These are phyloP conservation scores for Actinomortierella ambigua DNA, from an alignment of 371 early-diverging fungal genomes.

Conservation along the genomic window DNA sequence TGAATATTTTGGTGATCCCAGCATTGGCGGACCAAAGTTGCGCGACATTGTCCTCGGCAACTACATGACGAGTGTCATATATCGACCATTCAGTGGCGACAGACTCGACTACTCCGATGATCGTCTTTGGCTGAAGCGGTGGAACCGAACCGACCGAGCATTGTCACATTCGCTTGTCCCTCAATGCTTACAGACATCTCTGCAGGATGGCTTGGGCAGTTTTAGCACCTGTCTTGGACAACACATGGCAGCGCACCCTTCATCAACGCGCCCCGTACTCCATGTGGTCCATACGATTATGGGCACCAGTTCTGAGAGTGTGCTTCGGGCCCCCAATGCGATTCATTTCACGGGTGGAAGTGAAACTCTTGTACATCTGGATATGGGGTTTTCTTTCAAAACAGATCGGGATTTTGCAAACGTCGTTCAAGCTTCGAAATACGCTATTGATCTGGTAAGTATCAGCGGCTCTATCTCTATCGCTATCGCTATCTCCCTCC, in stretches of 20 bases:
- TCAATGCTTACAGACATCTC: not conserved
- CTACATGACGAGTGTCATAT: constrained; percentile 40
- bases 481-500: too few species aligned
- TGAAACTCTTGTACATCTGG: constrained; percentile 24
- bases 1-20: constrained; percentile 8
- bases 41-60: constrained; percentile 28
- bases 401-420: constrained; percentile 28
- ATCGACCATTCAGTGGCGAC: constrained; percentile 43
- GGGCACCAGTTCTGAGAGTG: constrained; percentile 1
- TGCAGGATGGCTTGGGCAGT: too few species aligned
- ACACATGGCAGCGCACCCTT: constrained; percentile 7
- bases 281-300: too few species aligned
- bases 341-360: constrained; percentile 45
- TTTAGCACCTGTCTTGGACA: too few species aligned
- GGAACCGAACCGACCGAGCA: constrained; percentile 21
- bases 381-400: constrained; percentile 45
- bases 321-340: constrained; percentile 38
- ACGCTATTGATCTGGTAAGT: constrained; percentile 25
- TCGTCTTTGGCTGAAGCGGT: constrained; percentile 44
- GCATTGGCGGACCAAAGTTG: constrained; percentile 11
- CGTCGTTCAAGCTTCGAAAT: constrained; percentile 23
- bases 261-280: not conserved
- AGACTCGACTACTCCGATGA: constrained; percentile 11
- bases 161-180: not conserved
- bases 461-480: too few species aligned